phyloP scores from a whole-genome alignment of 2,329 filamentous ascomycete species.

The Simplicillium sp. region DNA sequence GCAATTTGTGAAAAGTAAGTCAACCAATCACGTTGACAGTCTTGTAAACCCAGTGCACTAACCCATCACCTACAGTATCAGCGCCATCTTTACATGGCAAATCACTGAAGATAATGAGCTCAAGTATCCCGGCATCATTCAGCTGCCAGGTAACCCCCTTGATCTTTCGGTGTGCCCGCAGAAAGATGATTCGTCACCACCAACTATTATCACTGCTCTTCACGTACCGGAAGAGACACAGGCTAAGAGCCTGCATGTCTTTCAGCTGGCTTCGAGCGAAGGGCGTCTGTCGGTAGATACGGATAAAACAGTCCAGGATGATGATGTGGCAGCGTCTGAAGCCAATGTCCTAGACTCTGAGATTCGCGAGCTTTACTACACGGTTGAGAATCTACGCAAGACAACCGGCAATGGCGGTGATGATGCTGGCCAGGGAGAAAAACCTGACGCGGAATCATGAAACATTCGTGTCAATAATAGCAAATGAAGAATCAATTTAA shows the following conservation, averaged over 20 bases:
- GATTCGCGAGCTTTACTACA: constrained; percentile 33
- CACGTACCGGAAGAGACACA: constrained; percentile 21
- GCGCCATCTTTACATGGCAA: constrained; percentile 58
- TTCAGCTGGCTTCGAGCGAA: constrained; percentile 20
- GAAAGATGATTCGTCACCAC: constrained; percentile 9
- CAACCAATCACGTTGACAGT: constrained; percentile 12
- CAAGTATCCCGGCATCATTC: constrained; percentile 34
- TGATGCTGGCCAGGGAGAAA: constrained; percentile 12
- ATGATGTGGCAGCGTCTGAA: constrained; percentile 16
- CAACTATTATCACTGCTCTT: constrained; percentile 27
- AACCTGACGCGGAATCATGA: constrained; percentile 1
- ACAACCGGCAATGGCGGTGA: constrained; percentile 16
- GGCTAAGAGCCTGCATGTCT: constrained; percentile 19
- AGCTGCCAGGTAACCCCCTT: constrained; percentile 56
- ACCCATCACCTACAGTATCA: constrained; percentile 29
- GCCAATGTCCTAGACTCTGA: constrained; percentile 25
- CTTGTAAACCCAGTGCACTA: background rate
- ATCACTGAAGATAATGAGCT: constrained; percentile 39
- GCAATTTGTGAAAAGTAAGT: constrained; percentile 36
- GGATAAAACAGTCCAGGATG: constrained; percentile 15
- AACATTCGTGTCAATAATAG: background rate
- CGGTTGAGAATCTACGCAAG: constrained; percentile 38
- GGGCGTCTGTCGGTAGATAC: constrained; percentile 20
- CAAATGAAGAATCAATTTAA: background rate
- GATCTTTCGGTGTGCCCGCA: constrained; percentile 29